Evolutionary conservation across 1,284 basidiomycete genomes (phyloP).

Genomic region (Apiotrichum veenhuisii): DNA sequence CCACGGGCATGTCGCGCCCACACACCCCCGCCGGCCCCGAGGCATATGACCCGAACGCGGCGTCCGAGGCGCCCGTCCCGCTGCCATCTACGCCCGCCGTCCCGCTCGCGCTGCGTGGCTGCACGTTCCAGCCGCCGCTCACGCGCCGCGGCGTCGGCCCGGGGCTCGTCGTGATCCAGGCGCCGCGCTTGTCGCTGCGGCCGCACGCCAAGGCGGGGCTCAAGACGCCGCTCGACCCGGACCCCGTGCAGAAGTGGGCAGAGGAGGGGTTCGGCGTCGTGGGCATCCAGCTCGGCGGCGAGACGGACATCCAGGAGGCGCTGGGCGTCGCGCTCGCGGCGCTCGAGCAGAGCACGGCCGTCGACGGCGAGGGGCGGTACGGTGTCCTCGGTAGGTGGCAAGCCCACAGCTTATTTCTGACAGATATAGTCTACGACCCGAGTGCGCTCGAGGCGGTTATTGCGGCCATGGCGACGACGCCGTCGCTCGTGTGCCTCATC

Average conservation of each 20-base stretch:
- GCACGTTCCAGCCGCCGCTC: conserved; percentile 18
- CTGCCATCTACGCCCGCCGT: conserved; percentile 3
- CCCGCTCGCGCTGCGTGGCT: conserved; percentile 4
- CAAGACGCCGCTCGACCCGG: conserved; percentile 18
- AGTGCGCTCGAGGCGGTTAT: conserved; percentile 13
- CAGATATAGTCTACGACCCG: conserved; percentile 20
- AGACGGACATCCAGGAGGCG: conserved; percentile 14
- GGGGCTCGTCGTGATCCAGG: conserved; percentile 14
- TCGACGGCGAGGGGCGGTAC: conserved; percentile 7
- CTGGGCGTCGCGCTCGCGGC: conserved; percentile 12
- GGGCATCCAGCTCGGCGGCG: conserved; percentile 6
- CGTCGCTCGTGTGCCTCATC: conserved; percentile 11
- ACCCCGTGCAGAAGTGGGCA: conserved; percentile 22
- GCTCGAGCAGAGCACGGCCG: conserved; percentile 7
- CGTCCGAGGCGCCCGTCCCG: conserved; percentile 5
- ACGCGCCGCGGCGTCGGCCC: conserved; percentile 16
- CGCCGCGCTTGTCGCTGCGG: conserved; percentile 10
- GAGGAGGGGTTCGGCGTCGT: conserved; percentile 23
- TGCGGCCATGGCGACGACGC: conserved; percentile 2
- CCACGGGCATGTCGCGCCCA: too few relatives aligned
- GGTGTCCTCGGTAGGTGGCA: conserved; percentile 16
- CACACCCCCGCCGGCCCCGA: not conserved
- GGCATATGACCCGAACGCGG: not conserved
- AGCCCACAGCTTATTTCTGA: not conserved
- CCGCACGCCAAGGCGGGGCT: conserved; percentile 10